Evolutionary conservation across 345 rosid species (phyloP).

Genomic region (Cardamine occulta): DNA sequence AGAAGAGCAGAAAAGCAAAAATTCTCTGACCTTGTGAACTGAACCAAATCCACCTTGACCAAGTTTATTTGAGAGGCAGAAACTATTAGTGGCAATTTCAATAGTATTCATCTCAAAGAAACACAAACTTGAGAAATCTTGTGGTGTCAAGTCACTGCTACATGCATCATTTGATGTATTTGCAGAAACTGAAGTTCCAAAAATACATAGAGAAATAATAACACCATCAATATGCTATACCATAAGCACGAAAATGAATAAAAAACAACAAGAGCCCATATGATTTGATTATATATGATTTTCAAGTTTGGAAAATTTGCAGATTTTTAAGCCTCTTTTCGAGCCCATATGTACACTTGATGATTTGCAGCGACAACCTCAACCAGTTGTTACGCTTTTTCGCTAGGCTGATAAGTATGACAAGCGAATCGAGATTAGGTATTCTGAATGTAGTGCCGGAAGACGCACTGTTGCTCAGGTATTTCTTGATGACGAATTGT

Average conservation of each 20-base stretch:
- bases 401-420: neutral
- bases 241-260: neutral
- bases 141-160: too few species aligned
- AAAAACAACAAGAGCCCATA: neutral
- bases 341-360: neutral
- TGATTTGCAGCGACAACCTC: neutral
- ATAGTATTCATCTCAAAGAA: slow-evolving; percentile 28
- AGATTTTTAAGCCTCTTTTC: neutral
- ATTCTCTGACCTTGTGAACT: slow-evolving; percentile 30
- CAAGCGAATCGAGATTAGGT: neutral
- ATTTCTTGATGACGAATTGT: neutral
- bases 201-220: neutral
- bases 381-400: neutral
- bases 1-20: neutral
- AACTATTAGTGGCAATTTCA: slow-evolving; percentile 33
- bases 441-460: neutral
- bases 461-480: neutral
- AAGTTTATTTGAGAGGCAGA: slow-evolving; percentile 32
- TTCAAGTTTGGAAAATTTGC: neutral
- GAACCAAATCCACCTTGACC: slow-evolving; percentile 46
- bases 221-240: neutral
- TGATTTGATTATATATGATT: neutral
- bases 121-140: neutral
- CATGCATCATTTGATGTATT: neutral
- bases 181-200: neutral